Conservation (phyloP, 768 basidiomycete species). For the Naganishia randhawae region DNA sequence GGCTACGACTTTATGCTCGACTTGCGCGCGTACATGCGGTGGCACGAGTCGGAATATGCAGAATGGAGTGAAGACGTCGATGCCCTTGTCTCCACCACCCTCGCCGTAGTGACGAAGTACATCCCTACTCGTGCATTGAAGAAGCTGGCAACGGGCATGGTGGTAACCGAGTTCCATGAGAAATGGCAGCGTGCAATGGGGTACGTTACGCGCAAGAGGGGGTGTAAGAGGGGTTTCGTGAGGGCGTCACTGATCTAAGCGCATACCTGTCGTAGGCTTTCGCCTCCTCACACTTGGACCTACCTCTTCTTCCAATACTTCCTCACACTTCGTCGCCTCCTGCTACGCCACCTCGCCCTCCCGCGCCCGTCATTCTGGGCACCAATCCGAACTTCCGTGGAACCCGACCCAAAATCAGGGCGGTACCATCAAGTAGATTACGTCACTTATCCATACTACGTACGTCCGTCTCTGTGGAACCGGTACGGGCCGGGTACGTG, state of each 20-base stretch:
- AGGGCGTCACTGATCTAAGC: not conserved
- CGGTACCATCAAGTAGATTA: conserved; percentile 4
- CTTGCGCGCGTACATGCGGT: conserved; percentile 19
- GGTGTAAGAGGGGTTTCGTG: no score
- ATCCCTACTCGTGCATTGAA: not conserved
- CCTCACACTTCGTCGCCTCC: conserved; percentile 59
- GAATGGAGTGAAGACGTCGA: conserved; percentile 11
- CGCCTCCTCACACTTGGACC: not conserved
- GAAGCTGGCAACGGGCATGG: not conserved
- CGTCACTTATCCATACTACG: conserved; percentile 25
- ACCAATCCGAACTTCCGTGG: not conserved
- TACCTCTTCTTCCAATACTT: not conserved
- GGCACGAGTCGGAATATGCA: conserved; percentile 15
- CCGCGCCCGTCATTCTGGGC: conserved; percentile 42
- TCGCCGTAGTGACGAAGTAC: not conserved
- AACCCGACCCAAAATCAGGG: conserved; percentile 2
- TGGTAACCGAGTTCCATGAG: conserved; percentile 4
- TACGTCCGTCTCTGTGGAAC: conserved; percentile 20
- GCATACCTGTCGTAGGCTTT: not conserved
- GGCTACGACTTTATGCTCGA: conserved; percentile 29
- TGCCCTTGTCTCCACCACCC: conserved; percentile 8
- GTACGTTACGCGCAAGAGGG: no score
- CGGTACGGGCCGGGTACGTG: conserved; percentile 1
- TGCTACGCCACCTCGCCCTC: conserved; percentile 64
- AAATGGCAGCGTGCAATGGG: conserved; percentile 2